Evolutionary conservation across 352 stramenopile species (phyloP).

Genomic region (Paralagenidium karlingii): DNA sequence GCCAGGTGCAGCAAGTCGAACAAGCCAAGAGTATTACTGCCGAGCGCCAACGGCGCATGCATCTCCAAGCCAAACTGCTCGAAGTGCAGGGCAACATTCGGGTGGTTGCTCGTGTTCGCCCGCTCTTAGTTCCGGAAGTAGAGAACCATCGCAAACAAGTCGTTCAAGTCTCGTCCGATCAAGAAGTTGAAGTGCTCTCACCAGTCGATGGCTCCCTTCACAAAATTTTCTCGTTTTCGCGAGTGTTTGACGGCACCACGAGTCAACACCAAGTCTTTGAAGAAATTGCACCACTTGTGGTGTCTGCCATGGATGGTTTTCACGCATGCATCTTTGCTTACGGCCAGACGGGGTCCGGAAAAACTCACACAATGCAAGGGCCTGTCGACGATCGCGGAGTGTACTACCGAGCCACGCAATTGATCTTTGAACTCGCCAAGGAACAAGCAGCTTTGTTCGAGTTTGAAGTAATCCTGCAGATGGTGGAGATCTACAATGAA

Average conservation of each 20-base stretch:
- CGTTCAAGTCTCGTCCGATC: background rate
- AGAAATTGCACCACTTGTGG: conserved; percentile 86
- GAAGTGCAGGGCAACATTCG: conserved; percentile 52
- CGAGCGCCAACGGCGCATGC: conserved; percentile 26
- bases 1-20: conserved; percentile 18
- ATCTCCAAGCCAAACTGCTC: conserved; percentile 26
- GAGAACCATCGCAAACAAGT: background rate
- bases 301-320: conserved; percentile 80
- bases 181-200: conserved; percentile 12
- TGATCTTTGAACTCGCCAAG: conserved; percentile 20
- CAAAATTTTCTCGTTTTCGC: conserved; percentile 78
- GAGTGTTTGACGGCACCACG: conserved; percentile 72
- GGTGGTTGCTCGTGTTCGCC: conserved; percentile 72
- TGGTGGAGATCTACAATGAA: conserved; percentile 83
- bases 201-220: conserved; percentile 28
- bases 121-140: conserved; percentile 9
- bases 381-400: conserved; percentile 14
- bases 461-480: conserved; percentile 34
- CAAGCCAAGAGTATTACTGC: conserved; percentile 24
- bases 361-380: conserved; percentile 23
- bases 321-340: conserved; percentile 95
- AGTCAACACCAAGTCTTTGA: conserved; percentile 81
- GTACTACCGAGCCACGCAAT: conserved; percentile 22
- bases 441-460: conserved; percentile 35
- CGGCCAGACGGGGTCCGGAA: conserved; percentile 56